These are phyloP conservation scores for Paraphysoderma sedebokerense DNA, from an alignment of 371 early-diverging fungal species.

Conservation along the genomic window DNA sequence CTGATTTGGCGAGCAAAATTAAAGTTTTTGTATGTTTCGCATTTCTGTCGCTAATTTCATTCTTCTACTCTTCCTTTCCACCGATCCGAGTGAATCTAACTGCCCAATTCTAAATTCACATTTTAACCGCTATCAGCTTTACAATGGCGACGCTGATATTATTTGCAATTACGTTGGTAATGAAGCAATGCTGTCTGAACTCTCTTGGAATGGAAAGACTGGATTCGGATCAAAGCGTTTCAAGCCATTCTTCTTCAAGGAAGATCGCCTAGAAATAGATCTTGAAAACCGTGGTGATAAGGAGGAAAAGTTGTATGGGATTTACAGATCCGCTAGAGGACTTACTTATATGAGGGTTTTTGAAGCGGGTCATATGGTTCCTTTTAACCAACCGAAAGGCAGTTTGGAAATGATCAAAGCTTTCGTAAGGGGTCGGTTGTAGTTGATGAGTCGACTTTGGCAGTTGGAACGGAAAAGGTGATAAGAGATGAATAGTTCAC, in stretches of 20 bases:
- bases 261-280: slow-evolving; percentile 13
- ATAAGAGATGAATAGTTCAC: too few species aligned
- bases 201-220: neutral
- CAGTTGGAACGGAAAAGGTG: too few species aligned
- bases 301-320: slow-evolving; percentile 8
- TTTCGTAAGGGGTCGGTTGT: too few species aligned
- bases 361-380: neutral
- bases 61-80: too few species aligned
- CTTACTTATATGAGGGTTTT: slow-evolving; percentile 1
- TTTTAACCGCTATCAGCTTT: too few species aligned
- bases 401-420: too few species aligned
- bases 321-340: too few species aligned
- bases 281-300: slow-evolving; percentile 4
- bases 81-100: too few species aligned
- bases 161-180: slow-evolving; percentile 10
- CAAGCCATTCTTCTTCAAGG: neutral
- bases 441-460: too few species aligned
- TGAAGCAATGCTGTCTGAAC: neutral
- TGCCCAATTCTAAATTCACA: too few species aligned
- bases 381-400: slow-evolving; percentile 18
- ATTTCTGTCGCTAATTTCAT: too few species aligned
- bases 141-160: too few species aligned
- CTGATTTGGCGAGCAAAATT: neutral
- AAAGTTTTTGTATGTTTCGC: slow-evolving; percentile 14
- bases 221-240: neutral